Conservation (phyloP, 2,329 filamentous ascomycete species). For the Stemphylium lycopersici region DNA sequence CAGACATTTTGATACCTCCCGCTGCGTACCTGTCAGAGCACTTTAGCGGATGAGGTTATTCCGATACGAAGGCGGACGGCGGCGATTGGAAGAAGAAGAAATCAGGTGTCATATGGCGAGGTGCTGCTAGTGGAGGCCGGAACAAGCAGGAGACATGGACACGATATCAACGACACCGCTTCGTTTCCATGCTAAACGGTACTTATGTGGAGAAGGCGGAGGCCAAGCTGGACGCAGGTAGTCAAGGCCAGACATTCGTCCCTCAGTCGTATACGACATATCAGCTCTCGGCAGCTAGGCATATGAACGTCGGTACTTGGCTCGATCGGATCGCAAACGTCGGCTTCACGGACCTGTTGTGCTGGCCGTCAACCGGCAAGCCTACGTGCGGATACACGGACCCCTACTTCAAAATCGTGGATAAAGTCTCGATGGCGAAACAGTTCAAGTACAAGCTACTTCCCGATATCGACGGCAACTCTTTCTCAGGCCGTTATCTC, state of each 20-base stretch:
- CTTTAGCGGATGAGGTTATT: conserved; percentile 44
- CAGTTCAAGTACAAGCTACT: conserved; percentile 68
- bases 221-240: conserved; percentile 16
- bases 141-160: conserved; percentile 66
- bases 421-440: conserved; percentile 46
- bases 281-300: conserved; percentile 38
- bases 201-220: conserved; percentile 63
- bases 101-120: conserved; percentile 54
- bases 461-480: conserved; percentile 76
- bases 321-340: conserved; percentile 49
- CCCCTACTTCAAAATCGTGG: conserved; percentile 46
- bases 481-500: conserved; percentile 49
- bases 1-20: conserved; percentile 60
- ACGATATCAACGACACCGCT: conserved; percentile 76
- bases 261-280: conserved; percentile 49
- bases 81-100: conserved; percentile 52
- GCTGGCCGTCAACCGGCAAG: conserved; percentile 48
- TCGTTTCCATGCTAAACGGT: conserved; percentile 74
- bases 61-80: conserved; percentile 49
- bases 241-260: conserved; percentile 47
- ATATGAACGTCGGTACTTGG: conserved; percentile 49
- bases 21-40: conserved; percentile 58
- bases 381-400: conserved; percentile 56
- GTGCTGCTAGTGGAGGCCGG: conserved; percentile 55
- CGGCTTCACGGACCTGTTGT: conserved; percentile 53